These are phyloP conservation scores for Hypericum androsaemum DNA, from an alignment of 345 rosid species.

Conservation along the genomic window DNA sequence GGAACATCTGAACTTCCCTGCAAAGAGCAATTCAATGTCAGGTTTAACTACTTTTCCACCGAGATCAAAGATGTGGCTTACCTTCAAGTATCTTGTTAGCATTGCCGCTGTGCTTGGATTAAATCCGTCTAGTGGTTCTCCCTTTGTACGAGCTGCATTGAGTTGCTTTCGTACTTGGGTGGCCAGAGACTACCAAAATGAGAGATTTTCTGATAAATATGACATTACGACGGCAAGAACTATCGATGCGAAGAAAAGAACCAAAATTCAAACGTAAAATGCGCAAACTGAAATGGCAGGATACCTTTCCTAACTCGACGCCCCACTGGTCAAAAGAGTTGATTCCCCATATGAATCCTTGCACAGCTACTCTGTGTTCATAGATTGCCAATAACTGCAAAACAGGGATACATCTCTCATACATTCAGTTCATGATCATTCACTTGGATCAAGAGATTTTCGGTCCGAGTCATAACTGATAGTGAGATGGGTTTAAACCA, in stretches of 20 bases:
- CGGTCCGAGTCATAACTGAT: no score
- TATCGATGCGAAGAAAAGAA: not conserved
- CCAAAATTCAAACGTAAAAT: not conserved
- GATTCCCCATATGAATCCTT: slow-evolving; percentile 95
- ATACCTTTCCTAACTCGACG: slow-evolving; percentile 94
- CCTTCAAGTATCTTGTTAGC: slow-evolving; percentile 69
- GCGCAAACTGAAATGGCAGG: not conserved
- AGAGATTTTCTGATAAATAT: not conserved
- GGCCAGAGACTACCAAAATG: slow-evolving; percentile 50
- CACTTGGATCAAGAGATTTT: no score
- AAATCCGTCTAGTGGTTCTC: slow-evolving; percentile 62
- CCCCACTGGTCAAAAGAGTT: slow-evolving; percentile 99
- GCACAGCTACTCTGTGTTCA: slow-evolving; percentile 90
- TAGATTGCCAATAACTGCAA: slow-evolving; percentile 78
- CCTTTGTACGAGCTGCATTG: slow-evolving; percentile 57
- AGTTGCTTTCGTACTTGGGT: slow-evolving; percentile 90
- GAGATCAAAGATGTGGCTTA: slow-evolving; percentile 14
- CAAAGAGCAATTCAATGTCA: slow-evolving; percentile 3
- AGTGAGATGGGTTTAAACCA: no score
- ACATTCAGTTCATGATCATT: no score
- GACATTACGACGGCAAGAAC: not conserved
- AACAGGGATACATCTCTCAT: not conserved
- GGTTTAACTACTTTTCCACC: not conserved
- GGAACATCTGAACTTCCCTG: slow-evolving; percentile 56
- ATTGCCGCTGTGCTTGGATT: slow-evolving; percentile 72